Percentiles rank a stretch among this genome's conserved stretches.
phyloP scores from a whole-genome alignment of 257 asterid genomes.

The Solanum ossicruentum region DNA sequence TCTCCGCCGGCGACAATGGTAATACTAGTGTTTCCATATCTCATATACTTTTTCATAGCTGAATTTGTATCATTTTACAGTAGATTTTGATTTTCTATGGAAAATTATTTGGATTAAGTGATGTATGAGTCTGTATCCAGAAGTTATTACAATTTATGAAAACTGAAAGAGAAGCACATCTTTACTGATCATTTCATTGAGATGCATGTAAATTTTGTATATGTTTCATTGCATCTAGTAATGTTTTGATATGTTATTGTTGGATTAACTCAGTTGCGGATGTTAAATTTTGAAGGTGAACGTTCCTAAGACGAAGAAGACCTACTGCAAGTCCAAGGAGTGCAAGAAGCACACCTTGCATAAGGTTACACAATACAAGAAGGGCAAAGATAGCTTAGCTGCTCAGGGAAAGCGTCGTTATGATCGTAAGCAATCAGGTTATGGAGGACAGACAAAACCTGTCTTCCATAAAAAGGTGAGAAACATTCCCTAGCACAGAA shows the following conservation, averaged over 20 bases:
- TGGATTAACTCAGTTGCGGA: neutral
- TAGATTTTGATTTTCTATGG: neutral
- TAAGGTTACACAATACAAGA: neutral
- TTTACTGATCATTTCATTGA: neutral
- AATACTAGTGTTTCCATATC: neutral
- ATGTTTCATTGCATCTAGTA: neutral
- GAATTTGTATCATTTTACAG: neutral
- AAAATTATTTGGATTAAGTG: neutral
- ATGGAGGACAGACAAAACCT: neutral
- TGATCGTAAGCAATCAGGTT: neutral
- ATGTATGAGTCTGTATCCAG: too few species aligned
- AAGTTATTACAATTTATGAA: neutral
- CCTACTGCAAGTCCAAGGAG: neutral
- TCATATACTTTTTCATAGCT: neutral
- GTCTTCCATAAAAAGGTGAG: neutral
- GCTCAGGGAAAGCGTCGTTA: conserved; percentile 1
- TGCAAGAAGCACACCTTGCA: conserved; percentile 1
- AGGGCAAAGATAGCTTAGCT: neutral
- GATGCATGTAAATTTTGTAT: neutral
- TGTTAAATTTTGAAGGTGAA: neutral
- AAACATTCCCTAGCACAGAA: neutral
- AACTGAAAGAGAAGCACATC: neutral
- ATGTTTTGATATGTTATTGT: neutral
- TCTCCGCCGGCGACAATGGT: neutral
- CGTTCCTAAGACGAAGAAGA: neutral